phyloP scores from a whole-genome alignment of 1,284 basidiomycete genomes.

The Laetiporus sulphureus region DNA sequence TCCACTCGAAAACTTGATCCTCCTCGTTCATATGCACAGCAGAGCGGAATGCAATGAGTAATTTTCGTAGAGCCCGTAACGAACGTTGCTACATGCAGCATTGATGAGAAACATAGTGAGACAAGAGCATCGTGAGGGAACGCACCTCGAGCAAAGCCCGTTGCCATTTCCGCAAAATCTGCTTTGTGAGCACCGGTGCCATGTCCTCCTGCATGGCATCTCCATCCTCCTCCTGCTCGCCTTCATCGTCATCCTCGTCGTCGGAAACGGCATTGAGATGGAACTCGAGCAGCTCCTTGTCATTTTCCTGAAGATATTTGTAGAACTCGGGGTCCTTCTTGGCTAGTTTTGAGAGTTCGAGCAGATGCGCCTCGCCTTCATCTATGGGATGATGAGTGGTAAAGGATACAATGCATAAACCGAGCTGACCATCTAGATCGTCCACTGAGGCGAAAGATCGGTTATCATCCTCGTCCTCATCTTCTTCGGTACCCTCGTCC shows the following conservation, averaged over 20 bases:
- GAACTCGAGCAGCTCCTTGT: conserved; percentile 84
- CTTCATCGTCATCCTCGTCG: conserved; percentile 34
- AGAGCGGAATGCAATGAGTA: conserved; percentile 85
- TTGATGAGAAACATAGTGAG: background rate
- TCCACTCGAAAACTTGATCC: conserved; percentile 70
- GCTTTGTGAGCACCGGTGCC: conserved; percentile 67
- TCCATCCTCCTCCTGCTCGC: conserved; percentile 37
- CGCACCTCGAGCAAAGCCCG: conserved; percentile 82
- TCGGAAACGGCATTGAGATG: conserved; percentile 31
- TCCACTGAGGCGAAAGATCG: conserved; percentile 73
- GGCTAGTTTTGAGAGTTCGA: conserved; percentile 85
- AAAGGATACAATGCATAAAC: background rate
- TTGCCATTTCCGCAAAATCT: conserved; percentile 81
- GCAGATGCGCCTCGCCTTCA: conserved; percentile 65
- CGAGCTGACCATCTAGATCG: conserved; percentile 56
- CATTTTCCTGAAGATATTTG: conserved; percentile 97
- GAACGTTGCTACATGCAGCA: conserved; percentile 63
- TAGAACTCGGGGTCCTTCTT: conserved; percentile 98
- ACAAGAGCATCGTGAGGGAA: no score
- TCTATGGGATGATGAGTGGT: conserved; percentile 30
- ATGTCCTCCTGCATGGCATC: conserved; percentile 35
- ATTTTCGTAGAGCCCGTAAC: conserved; percentile 76
- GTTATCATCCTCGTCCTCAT: conserved; percentile 49
- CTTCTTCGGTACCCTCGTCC: conserved; percentile 37
- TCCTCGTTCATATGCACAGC: conserved; percentile 89